Conservation (phyloP, 352 stramenopile species). For the Pythium oligandrum region DNA sequence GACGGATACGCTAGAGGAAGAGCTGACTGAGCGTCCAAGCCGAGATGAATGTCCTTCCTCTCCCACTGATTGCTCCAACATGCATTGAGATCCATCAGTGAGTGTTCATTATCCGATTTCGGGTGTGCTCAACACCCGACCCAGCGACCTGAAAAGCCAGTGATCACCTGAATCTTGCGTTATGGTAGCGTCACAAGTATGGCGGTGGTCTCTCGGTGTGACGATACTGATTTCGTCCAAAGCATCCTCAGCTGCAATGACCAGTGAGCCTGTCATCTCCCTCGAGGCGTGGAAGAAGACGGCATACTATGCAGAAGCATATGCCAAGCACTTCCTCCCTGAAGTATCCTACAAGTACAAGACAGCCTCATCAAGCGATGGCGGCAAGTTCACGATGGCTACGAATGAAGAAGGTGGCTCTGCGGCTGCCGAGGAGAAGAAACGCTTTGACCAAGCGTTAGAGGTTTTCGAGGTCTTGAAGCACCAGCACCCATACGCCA, state of each 20-base stretch:
- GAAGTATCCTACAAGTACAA: slow-evolving; percentile 11
- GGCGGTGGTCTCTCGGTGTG: slow-evolving; percentile 2
- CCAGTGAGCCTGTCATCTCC: slow-evolving; percentile 7
- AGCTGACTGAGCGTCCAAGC: too few species aligned
- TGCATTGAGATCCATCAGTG: too few species aligned
- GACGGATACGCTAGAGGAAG: too few species aligned
- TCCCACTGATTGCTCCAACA: too few species aligned
- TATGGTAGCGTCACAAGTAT: too few species aligned
- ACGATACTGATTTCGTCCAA: slow-evolving; percentile 9
- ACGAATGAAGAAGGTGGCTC: slow-evolving; percentile 5
- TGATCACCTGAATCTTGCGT: too few species aligned
- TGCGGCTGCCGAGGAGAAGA: slow-evolving; percentile 29
- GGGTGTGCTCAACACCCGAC: too few species aligned
- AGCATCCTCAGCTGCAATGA: slow-evolving; percentile 6
- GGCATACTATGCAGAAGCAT: slow-evolving; percentile 18
- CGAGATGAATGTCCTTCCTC: too few species aligned
- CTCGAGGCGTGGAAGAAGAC: slow-evolving; percentile 17
- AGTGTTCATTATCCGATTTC: too few species aligned
- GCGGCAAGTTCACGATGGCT: slow-evolving; percentile 27
- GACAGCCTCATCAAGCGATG: not conserved
- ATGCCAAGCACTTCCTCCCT: slow-evolving; percentile 22
- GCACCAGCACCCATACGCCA: slow-evolving; percentile 41
- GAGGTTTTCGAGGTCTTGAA: slow-evolving; percentile 32
- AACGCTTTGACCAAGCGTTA: slow-evolving; percentile 43
- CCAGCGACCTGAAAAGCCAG: too few species aligned